Base-by-base conservation (phyloP, 1,284 basidiomycete genomes). In the Trichosporon sp. region DNA sequence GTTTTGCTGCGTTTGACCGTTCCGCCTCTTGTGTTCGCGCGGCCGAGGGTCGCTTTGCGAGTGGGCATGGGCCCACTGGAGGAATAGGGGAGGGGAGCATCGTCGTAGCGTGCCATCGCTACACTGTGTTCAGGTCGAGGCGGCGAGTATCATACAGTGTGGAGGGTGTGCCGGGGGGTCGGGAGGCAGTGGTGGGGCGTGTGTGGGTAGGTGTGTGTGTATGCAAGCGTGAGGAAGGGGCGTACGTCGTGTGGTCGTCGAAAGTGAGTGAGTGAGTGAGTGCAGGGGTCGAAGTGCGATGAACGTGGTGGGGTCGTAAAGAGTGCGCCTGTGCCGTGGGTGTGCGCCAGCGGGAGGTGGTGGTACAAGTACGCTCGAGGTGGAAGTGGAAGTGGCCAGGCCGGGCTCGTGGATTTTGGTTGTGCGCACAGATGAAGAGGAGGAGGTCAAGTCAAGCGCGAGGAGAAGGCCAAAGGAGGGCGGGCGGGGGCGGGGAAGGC, bases 1-100 rank as follows among this genome's bases (percentile, higher is more conserved):
- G 96, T 99, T 86, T 97, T 98, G 78, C 91, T 92, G 70, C 95
- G 88, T 31, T 78, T 81, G 27, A 85, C 77, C 8, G 79, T 77
- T 2, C 72, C 67, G 18, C 74, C 74, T 60, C 56, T 60, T 6
- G 56, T 60, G n/a, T 7, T 64, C 12, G 35, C 65, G 44, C 44
- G 31, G 9, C 34, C 18, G 2, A 71, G 72, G 2, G 74, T 76
- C 15, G 72, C 76, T 56, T 76, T 72, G 13, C 80, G 76, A 8
- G 70, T 74, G 3, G 80, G 80, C 31, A 78, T 60, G 6, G 77
- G 72, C 53, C 75, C 76, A 47, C 72, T 70, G 42, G 78, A 77
- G 38, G 77, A 75, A 72, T 74, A 82, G 8, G 80, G 80, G 15
- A 81, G 72, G n/a, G 80, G 80, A 18, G 72, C 75, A 63, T 80